Percentiles rank a stretch among this genome's conserved stretches.
These are phyloP conservation scores for Bondarzewia mesenterica DNA, from an alignment of 1,284 basidiomycete species.

Conservation along the genomic window DNA sequence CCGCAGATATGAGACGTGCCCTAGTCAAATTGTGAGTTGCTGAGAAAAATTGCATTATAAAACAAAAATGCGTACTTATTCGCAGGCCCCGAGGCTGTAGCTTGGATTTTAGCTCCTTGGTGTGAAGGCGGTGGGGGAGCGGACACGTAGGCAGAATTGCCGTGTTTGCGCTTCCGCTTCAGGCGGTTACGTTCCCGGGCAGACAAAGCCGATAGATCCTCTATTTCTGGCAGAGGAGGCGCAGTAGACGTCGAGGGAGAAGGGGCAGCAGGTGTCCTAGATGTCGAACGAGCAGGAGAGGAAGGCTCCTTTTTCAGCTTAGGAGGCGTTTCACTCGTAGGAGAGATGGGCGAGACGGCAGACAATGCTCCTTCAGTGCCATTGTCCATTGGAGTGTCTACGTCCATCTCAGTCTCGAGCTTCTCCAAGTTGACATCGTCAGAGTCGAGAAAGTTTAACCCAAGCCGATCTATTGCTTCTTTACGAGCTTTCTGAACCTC, in stretches of 20 bases:
- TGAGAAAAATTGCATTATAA: constrained; percentile 6
- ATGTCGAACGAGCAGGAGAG: constrained; percentile 8
- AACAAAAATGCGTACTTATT: constrained; percentile 38
- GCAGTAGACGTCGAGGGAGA: constrained; percentile 44
- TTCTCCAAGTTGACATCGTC: constrained; percentile 47
- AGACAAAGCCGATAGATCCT: constrained; percentile 51
- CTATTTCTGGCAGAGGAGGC: constrained; percentile 28
- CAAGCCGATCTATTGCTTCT: constrained; percentile 75
- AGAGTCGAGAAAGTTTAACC: constrained; percentile 78
- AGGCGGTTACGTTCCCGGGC: constrained; percentile 86
- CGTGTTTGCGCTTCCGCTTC: constrained; percentile 85
- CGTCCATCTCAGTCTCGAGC: constrained; percentile 23
- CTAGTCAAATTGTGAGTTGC: constrained; percentile 30
- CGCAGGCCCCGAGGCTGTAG: constrained; percentile 42
- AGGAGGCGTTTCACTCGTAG: constrained; percentile 15
- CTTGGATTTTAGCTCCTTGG: constrained; percentile 44
- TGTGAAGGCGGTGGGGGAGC: constrained; percentile 52
- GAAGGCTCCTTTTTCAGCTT: constrained; percentile 23
- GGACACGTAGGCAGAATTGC: constrained; percentile 71
- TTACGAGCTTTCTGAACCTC: constrained; percentile 78
- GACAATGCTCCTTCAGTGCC: constrained; percentile 12
- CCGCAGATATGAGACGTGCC: constrained; percentile 57
- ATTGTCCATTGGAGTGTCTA: background rate
- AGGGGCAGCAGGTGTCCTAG: constrained; percentile 35
- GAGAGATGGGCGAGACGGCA: constrained; percentile 23